Base-by-base conservation (phyloP, 1,139 yeast species). In the Zygosaccharomyces pseudobailii region DNA sequence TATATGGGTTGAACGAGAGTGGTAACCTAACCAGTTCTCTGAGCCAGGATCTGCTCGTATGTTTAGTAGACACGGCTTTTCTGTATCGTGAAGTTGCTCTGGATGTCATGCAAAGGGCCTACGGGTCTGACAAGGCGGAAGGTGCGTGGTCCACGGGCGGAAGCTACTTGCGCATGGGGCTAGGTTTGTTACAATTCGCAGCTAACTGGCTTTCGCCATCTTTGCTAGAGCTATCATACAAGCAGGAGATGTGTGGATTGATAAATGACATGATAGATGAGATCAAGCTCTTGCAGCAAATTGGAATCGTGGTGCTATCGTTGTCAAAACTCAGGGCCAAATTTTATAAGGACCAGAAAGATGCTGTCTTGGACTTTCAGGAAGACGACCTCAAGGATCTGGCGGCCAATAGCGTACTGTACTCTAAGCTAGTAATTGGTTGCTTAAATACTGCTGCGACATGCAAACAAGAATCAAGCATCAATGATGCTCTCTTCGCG, bases 341-440 rank as follows among this genome's bases (percentile, higher is more conserved):
- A 35, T 39, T 63, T 27, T 56, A 59, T 32, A 54, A 49, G 13
- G 49, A 46, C 19, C 46, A 43, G 7, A 51, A 50, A 23, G 57
- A 56, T 20, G 58, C 56, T 20, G 47, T 59, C 20, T 47, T 61
- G 36, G 65, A 61, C 41, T 52, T 63, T 33, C 62, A 59, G 47
- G 58, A 57, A 10, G 50, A 58, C n/a, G 63, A 62, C 44, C 44
- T 62, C 27, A 45, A 51, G 25, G 55, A 54, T 13, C 41, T 62
- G 5, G 51, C 65, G 5, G 36, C 47, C 8, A 40, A 50, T 9
- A 54, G 65, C 28, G 36, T 50, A 10, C 49, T 62, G 30, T 61
- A 59, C 43, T 54, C 64, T 0, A 59, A 56, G 40, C 40, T 63
- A 30, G 55, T 58, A 7, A 57, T 61, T 4, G 67, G 68, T 6